Evolutionary conservation across 75 land plant species (phyloP), one percentile per base, ranked within the genome.

Genomic region (Chamaecyparis obtusa): DNA sequence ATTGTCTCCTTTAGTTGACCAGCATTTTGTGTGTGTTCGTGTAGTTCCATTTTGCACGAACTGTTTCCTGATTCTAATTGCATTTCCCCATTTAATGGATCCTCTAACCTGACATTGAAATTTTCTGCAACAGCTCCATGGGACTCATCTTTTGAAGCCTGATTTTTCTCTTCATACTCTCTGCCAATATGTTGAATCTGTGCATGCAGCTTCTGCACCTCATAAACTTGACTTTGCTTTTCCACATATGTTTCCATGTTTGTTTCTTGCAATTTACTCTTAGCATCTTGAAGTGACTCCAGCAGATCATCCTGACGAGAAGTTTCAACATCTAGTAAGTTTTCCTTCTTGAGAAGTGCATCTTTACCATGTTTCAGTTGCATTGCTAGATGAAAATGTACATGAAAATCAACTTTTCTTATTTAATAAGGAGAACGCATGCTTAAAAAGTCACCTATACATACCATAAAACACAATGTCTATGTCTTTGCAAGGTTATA

Each of bases 151-250:
- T 84, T 32, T 21, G 55, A 8, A 17, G 7, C 33, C 64, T 55
- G 85, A 84, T 51, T 84, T 24, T 55, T 84, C 56, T 48, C 33
- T 84, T 84, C 64, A 5, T 27, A 16, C 21, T 84, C 85, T 55
- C 15, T 55, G 51, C 17, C 64, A 55, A 55, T 35, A 21, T 54
- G 85, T 24, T 35, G 2, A 55, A 84, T 56, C 16, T 84, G 64
- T 84, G 67, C 36, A 64, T 84, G 67, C 64, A 84, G 32, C 21
- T 36, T 51, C 49, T 54, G 57, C n/a, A 84, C 41, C 24, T 35
- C 64, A 54, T 84, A 36, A 84, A 57, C 85, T 55, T 5, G 60
- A 51, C 41, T 84, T 36, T 51, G 8, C 55, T 37, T 60, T 54
- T 84, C 85, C 33, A 10, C 35, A 32, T 39, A 83, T 1, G 11